A percentile compares a stretch with the other conserved stretches of the same genome.
Conservation (phyloP, 495 filamentous ascomycete species). For the Rostrohypoxylon terebratum region DNA sequence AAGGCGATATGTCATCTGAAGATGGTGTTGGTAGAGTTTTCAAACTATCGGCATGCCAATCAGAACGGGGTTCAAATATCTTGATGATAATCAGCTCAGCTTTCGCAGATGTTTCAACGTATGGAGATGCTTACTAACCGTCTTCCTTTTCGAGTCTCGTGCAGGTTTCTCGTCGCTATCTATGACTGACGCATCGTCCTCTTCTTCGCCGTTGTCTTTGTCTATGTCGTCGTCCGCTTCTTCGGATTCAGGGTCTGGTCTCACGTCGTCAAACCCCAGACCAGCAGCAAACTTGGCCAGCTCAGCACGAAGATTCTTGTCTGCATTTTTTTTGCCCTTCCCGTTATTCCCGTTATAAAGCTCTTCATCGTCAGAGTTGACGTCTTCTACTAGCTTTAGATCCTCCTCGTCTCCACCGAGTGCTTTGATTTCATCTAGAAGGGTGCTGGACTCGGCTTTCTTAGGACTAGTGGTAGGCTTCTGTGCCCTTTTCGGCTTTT, state of each 20-base stretch:
- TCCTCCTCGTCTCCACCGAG: slow-evolving; percentile 84
- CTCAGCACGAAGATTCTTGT: slow-evolving; percentile 54
- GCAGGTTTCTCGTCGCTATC: slow-evolving; percentile 47
- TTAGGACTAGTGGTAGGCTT: slow-evolving; percentile 55
- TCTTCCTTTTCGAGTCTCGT: slow-evolving; percentile 50
- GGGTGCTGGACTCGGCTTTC: slow-evolving; percentile 46
- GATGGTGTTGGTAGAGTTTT: slow-evolving; percentile 63
- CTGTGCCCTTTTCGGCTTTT: slow-evolving; percentile 34
- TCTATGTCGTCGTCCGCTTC: slow-evolving; percentile 53
- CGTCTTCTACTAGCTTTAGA: slow-evolving; percentile 70
- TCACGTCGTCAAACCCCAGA: slow-evolving; percentile 60
- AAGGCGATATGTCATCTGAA: slow-evolving; percentile 62
- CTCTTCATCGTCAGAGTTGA: slow-evolving; percentile 72
- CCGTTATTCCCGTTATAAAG: slow-evolving; percentile 52
- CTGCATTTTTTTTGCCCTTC: slow-evolving; percentile 48
- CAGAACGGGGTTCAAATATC: slow-evolving; percentile 80
- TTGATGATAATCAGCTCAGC: slow-evolving; percentile 53
- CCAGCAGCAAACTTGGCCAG: slow-evolving; percentile 59
- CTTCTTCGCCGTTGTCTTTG: slow-evolving; percentile 44
- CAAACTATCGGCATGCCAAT: slow-evolving; percentile 82
- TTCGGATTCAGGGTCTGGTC: slow-evolving; percentile 35
- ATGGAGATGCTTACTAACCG: slow-evolving; percentile 56
- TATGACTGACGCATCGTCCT: slow-evolving; percentile 35
- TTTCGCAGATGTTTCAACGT: slow-evolving; percentile 1
- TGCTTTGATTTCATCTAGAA: slow-evolving; percentile 78